These are phyloP conservation scores for Agrocybe pediades DNA, from an alignment of 768 basidiomycete species.

Conservation along the genomic window DNA sequence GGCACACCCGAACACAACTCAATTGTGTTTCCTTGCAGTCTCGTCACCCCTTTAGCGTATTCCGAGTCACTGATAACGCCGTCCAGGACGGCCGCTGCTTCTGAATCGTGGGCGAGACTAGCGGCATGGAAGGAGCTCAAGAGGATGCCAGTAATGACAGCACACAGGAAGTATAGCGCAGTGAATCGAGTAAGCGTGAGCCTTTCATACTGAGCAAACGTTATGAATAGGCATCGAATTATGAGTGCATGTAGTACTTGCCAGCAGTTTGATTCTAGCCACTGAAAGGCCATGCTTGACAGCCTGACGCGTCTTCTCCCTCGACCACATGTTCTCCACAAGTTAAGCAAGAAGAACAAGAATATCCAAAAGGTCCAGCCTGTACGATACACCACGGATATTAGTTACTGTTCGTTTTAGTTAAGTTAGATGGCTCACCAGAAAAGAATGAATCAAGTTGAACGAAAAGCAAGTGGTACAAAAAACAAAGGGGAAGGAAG, in stretches of 20 bases:
- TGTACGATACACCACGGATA: not conserved
- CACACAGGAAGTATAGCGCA: slow-evolving; percentile 46
- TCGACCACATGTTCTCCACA: not conserved
- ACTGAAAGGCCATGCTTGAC: slow-evolving; percentile 22
- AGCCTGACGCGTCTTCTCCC: slow-evolving; percentile 8
- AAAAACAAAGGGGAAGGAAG: not conserved
- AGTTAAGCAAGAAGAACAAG: not conserved
- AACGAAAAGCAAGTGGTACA: not conserved
- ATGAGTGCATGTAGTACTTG: slow-evolving; percentile 12
- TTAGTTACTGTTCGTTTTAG: not conserved
- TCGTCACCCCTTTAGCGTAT: slow-evolving; percentile 8
- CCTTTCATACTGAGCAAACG: slow-evolving; percentile 39
- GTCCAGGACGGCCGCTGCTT: slow-evolving; percentile 23
- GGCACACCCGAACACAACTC: slow-evolving; percentile 43
- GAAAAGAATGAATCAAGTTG: not conserved
- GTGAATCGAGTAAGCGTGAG: slow-evolving; percentile 51
- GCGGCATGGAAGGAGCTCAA: slow-evolving; percentile 43
- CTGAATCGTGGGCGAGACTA: slow-evolving; percentile 36
- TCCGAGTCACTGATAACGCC: slow-evolving; percentile 33
- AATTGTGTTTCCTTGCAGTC: slow-evolving; percentile 14
- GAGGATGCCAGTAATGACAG: slow-evolving; percentile 40
- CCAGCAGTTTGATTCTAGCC: slow-evolving; percentile 27
- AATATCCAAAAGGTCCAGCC: not conserved
- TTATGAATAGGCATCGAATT: not conserved
- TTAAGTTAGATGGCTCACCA: not conserved